phyloP scores from a whole-genome alignment of 148 eudicot genomes.

The Spergularia bocconei region DNA sequence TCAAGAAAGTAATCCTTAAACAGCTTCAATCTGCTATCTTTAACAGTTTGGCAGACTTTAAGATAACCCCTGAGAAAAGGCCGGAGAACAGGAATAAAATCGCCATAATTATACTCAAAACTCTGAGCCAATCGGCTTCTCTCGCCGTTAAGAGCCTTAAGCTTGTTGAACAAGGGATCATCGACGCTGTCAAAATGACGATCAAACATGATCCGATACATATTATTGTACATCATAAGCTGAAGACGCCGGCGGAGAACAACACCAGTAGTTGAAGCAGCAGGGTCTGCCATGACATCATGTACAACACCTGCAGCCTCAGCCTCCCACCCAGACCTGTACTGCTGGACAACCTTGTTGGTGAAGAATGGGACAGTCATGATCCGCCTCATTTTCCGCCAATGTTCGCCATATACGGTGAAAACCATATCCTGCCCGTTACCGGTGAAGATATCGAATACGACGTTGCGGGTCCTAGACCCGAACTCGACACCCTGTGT shows the following conservation, averaged over 20 bases:
- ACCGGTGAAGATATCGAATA: conserved; percentile 75
- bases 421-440: conserved; percentile 83
- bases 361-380: conserved; percentile 85
- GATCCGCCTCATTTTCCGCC: conserved; percentile 82
- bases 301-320: conserved; percentile 64
- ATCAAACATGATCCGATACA: conserved; percentile 72
- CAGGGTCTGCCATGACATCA: conserved; percentile 54
- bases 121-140: conserved; percentile 76
- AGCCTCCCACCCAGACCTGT: conserved; percentile 62
- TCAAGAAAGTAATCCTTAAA: conserved; percentile 77
- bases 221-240: conserved; percentile 74
- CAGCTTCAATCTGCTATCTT: conserved; percentile 58
- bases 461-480: conserved; percentile 64
- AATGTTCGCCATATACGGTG: conserved; percentile 74
- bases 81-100: conserved; percentile 72
- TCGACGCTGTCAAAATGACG: conserved; percentile 58
- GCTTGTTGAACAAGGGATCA: conserved; percentile 55
- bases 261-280: conserved; percentile 44
- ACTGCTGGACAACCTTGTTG: conserved; percentile 73
- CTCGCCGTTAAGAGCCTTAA: conserved; percentile 70
- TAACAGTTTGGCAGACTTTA: conserved; percentile 61
- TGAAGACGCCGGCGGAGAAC: conserved; percentile 57
- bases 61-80: conserved; percentile 72
- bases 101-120: conserved; percentile 78
- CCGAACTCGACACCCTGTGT: conserved; percentile 81